Percentiles rank a stretch among this genome's conserved stretches.
phyloP scores from a whole-genome alignment of 2,329 filamentous ascomycete species.

The Leptosphaerulina australis region DNA sequence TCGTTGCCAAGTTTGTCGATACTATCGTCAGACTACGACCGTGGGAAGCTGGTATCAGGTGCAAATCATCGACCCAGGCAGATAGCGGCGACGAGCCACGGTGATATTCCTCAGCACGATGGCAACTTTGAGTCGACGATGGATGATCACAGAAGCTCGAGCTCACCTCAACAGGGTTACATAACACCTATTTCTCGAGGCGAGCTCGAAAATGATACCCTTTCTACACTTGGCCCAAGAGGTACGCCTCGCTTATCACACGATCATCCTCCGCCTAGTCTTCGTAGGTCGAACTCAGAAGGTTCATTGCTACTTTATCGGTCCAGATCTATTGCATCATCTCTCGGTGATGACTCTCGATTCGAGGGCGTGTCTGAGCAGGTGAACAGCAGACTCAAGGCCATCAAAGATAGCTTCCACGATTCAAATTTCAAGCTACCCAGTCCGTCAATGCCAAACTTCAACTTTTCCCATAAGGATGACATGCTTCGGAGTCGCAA shows the following conservation, averaged over 20 bases:
- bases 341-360: slow-evolving; percentile 79
- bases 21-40: slow-evolving; percentile 33
- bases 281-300: slow-evolving; percentile 73
- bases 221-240: slow-evolving; percentile 21
- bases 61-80: slow-evolving; percentile 23
- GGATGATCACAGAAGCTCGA: slow-evolving; percentile 15
- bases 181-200: slow-evolving; percentile 27
- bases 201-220: slow-evolving; percentile 27
- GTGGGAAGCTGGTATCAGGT: slow-evolving; percentile 20
- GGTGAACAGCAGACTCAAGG: slow-evolving; percentile 87
- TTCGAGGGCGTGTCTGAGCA: slow-evolving; percentile 83
- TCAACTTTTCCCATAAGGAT: slow-evolving; percentile 47
- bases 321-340: slow-evolving; percentile 77
- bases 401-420: slow-evolving; percentile 84
- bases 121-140: slow-evolving; percentile 23
- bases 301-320: slow-evolving; percentile 76
- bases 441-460: slow-evolving; percentile 61
- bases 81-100: slow-evolving; percentile 21
- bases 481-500: slow-evolving; percentile 36
- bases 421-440: slow-evolving; percentile 76
- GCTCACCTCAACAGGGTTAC: slow-evolving; percentile 19
- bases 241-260: slow-evolving; percentile 11
- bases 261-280: slow-evolving; percentile 32
- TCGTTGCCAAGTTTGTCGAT: slow-evolving; percentile 44
- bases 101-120: slow-evolving; percentile 32